phyloP scores from a whole-genome alignment of 176 grass and related monocot genomes.

The Juncus effusus region DNA sequence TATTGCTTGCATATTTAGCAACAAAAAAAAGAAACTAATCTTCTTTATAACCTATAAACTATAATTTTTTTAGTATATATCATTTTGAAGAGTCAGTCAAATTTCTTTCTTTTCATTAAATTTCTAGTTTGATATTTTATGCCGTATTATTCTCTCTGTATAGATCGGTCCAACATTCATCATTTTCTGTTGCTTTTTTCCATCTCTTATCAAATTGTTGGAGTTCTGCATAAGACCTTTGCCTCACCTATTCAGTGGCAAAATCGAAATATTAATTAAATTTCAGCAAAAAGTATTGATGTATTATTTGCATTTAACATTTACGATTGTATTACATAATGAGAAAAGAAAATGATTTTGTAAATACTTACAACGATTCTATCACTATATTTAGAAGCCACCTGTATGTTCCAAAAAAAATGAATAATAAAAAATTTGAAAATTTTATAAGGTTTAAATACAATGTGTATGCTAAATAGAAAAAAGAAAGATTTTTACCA shows the following conservation, averaged over 20 bases:
- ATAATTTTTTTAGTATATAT: neutral
- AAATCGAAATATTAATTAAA: slow-evolving; percentile 5
- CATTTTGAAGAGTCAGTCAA: neutral
- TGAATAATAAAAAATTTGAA: neutral
- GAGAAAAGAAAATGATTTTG: neutral
- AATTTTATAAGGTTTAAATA: neutral
- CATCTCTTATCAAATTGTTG: slow-evolving; percentile 66
- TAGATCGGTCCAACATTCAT: slow-evolving; percentile 68
- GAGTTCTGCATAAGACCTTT: slow-evolving; percentile 62
- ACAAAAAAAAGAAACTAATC: neutral
- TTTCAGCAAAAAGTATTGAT: too few relatives aligned
- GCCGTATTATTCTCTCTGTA: slow-evolving; percentile 33
- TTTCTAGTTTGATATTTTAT: slow-evolving; percentile 3
- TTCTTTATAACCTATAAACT: too few relatives aligned
- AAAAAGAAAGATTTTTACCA: neutral
- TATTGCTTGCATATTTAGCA: slow-evolving; percentile 1
- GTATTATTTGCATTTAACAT: neutral
- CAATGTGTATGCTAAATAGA: neutral
- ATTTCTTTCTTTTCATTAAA: neutral
- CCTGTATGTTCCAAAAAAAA: slow-evolving; percentile 26
- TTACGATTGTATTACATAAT: neutral
- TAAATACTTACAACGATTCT: slow-evolving; percentile 33
- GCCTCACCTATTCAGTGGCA: slow-evolving; percentile 42
- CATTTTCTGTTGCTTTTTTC: slow-evolving; percentile 51
- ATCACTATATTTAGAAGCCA: slow-evolving; percentile 24